Conservation (phyloP, 306 rosid species). For the Gynostemma pentaphyllum region DNA sequence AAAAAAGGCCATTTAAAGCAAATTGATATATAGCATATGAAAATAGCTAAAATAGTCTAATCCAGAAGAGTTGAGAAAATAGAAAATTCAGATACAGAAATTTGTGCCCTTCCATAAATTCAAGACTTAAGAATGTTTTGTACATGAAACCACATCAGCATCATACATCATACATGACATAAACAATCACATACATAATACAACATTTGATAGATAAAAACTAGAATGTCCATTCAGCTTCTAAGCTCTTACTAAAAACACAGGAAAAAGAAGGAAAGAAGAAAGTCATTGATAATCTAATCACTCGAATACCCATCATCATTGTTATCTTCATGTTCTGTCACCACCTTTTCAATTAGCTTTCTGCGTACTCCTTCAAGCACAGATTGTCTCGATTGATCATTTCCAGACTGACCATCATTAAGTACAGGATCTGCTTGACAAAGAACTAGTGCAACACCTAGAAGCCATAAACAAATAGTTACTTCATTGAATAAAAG, state of each 20-base stretch:
- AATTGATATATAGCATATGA: too few species aligned
- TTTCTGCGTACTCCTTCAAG: slow-evolving; percentile 68
- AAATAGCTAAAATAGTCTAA: too few species aligned
- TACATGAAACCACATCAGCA: background rate
- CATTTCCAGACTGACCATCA: slow-evolving; percentile 58
- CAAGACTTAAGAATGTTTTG: background rate
- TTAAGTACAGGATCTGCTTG: slow-evolving; percentile 82
- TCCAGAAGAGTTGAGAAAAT: too few species aligned
- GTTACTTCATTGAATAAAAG: background rate
- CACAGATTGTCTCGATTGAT: slow-evolving; percentile 55
- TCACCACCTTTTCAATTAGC: slow-evolving; percentile 66
- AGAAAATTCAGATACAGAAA: background rate
- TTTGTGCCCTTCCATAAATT: background rate
- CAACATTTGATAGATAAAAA: background rate
- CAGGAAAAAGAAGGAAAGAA: background rate
- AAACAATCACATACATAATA: background rate
- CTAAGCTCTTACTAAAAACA: background rate
- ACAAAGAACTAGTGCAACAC: slow-evolving; percentile 86
- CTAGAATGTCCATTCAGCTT: background rate
- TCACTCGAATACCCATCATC: slow-evolving; percentile 72
- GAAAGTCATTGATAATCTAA: slow-evolving; percentile 20
- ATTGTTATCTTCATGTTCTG: slow-evolving; percentile 59
- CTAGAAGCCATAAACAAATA: slow-evolving; percentile 16
- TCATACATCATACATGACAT: background rate
- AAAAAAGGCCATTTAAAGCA: too few species aligned